These are phyloP conservation scores for Penicillium canariense DNA, from an alignment of 495 filamentous ascomycete species.

Conservation along the genomic window DNA sequence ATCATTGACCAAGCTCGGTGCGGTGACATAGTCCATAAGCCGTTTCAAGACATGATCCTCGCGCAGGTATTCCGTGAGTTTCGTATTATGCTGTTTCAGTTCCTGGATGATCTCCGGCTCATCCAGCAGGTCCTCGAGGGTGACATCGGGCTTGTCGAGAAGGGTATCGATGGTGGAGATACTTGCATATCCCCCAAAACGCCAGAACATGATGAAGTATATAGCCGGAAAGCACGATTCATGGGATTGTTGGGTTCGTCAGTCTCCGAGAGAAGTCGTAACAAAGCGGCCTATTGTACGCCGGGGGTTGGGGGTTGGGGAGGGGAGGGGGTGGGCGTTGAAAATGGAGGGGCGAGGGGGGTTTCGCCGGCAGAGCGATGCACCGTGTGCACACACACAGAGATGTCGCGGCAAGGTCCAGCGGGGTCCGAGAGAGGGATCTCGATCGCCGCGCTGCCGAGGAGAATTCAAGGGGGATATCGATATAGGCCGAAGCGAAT, in stretches of 20 bases:
- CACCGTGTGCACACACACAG: conserved; percentile 23
- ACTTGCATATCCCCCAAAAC: conserved; percentile 97
- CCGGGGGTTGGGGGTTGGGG: conserved; percentile 12
- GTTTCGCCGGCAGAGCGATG: conserved; percentile 20
- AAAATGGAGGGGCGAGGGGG: conserved; percentile 7
- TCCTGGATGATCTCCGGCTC: conserved; percentile 96
- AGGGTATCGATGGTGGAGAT: conserved; percentile 94
- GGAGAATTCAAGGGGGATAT: neutral
- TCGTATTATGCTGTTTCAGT: conserved; percentile 95
- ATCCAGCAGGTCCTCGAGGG: conserved; percentile 92
- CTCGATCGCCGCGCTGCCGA: conserved; percentile 1
- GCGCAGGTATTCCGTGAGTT: conserved; percentile 93
- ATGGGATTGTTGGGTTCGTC: conserved; percentile 36
- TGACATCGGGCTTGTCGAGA: conserved; percentile 91
- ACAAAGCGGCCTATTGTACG: conserved; percentile 35
- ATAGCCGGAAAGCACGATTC: conserved; percentile 39
- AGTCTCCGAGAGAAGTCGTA: conserved; percentile 29
- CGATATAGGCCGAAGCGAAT: conserved; percentile 29
- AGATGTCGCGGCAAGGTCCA: conserved; percentile 5
- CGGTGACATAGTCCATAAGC: conserved; percentile 87
- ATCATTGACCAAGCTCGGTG: conserved; percentile 63
- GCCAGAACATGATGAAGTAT: conserved; percentile 89
- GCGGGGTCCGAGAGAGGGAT: neutral
- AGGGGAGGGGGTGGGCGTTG: too few species aligned
- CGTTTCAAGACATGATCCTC: conserved; percentile 82